phyloP scores from a whole-genome alignment of 306 rosid genomes.

The Prunus salicina region DNA sequence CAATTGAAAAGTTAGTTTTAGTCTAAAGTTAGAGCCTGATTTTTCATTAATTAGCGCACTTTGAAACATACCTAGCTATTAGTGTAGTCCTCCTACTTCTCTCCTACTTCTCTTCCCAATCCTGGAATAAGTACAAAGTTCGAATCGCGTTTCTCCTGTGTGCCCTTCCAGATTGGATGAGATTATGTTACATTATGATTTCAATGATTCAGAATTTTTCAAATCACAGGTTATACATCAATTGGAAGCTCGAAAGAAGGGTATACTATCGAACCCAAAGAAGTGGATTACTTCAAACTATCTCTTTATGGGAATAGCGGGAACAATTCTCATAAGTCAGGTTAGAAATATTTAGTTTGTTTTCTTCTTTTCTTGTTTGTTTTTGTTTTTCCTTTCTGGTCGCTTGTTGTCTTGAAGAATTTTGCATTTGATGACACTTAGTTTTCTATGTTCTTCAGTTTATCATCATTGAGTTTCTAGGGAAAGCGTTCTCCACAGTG shows the following conservation, averaged over 20 bases:
- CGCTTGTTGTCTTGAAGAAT: too few relatives aligned
- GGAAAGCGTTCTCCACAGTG: slow-evolving; percentile 56
- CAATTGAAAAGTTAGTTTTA: too few relatives aligned
- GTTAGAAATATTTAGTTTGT: slow-evolving; percentile 27
- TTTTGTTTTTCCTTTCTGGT: too few relatives aligned
- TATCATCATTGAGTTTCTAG: slow-evolving; percentile 65
- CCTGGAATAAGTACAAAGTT: too few relatives aligned
- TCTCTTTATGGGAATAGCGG: slow-evolving; percentile 68
- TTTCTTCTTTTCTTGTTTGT: not conserved
- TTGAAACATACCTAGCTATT: too few relatives aligned
- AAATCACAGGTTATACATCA: slow-evolving; percentile 58
- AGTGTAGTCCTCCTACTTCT: too few relatives aligned
- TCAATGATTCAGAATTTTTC: not conserved
- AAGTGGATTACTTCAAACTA: slow-evolving; percentile 61
- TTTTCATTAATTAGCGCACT: too few relatives aligned
- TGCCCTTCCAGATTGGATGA: too few relatives aligned
- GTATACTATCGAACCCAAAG: slow-evolving; percentile 44
- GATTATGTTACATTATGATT: too few relatives aligned
- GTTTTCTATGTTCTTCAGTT: slow-evolving; percentile 34
- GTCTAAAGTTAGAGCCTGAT: too few relatives aligned
- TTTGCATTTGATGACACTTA: slow-evolving; percentile 5
- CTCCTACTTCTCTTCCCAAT: too few relatives aligned
- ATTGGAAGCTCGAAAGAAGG: slow-evolving; percentile 79
- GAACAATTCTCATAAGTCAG: slow-evolving; percentile 60
- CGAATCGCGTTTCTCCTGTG: too few relatives aligned